Evolutionary conservation across 179 eudicot genomes (phyloP).

Genomic region (Vitellaria paradoxa): DNA sequence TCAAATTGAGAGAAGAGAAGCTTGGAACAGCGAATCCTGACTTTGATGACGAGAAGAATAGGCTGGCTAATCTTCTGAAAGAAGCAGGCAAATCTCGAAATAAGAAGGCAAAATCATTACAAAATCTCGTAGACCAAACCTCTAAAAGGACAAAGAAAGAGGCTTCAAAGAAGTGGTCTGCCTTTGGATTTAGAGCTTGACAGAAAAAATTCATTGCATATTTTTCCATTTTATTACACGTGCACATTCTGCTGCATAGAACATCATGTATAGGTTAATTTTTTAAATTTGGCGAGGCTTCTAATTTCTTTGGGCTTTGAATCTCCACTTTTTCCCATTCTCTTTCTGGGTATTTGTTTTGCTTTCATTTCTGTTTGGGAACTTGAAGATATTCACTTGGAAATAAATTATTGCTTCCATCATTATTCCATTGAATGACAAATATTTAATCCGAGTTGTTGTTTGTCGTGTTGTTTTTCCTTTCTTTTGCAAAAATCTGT

Average conservation of each 20-base stretch:
- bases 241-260: constrained; percentile 36
- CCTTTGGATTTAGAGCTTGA: constrained; percentile 77
- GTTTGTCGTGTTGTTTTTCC: background rate
- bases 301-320: constrained; percentile 13
- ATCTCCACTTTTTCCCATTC: background rate
- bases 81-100: constrained; percentile 91
- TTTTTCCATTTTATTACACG: background rate
- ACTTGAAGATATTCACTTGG: constrained; percentile 1
- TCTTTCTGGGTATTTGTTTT: constrained; percentile 5
- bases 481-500: background rate
- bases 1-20: constrained; percentile 94
- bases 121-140: constrained; percentile 91
- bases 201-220: background rate
- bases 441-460: background rate
- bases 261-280: constrained; percentile 45
- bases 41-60: constrained; percentile 90
- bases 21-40: constrained; percentile 97
- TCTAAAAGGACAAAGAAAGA: constrained; percentile 87
- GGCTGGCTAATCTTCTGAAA: constrained; percentile 89
- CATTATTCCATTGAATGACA: background rate
- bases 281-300: constrained; percentile 33
- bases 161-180: constrained; percentile 78
- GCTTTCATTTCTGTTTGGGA: constrained; percentile 14
- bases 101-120: constrained; percentile 90
- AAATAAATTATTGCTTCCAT: constrained; percentile 1